Evolutionary conservation across 371 early-diverging fungal genomes (phyloP).

Genomic region (Mucor saturninus): DNA sequence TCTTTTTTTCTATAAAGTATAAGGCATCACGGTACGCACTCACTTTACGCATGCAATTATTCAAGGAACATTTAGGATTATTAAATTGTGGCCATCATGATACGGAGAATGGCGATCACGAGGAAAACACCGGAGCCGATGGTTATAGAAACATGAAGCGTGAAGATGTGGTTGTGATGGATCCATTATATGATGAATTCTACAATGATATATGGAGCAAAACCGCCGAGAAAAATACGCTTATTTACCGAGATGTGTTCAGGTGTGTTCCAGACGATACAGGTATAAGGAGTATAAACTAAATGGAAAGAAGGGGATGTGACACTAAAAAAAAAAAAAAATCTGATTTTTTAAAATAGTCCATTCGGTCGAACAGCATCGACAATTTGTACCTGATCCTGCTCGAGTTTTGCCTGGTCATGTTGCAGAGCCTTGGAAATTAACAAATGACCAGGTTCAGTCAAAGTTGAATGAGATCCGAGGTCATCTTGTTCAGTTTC

Average conservation of each 20-base stretch:
- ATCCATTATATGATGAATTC: constrained; percentile 74
- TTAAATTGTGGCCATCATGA: constrained; percentile 24
- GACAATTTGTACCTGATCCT: constrained; percentile 61
- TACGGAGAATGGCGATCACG: neutral
- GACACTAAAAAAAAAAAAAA: neutral
- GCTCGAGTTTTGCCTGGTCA: constrained; percentile 56
- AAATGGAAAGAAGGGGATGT: too few relatives aligned
- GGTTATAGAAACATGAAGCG: constrained; percentile 19
- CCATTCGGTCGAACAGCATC: constrained; percentile 57
- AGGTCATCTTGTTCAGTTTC: constrained; percentile 72
- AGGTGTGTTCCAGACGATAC: constrained; percentile 87
- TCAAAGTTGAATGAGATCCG: constrained; percentile 39
- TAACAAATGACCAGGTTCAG: constrained; percentile 41
- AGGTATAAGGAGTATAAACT: constrained; percentile 26
- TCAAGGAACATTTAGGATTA: constrained; percentile 86
- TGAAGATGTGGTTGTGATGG: constrained; percentile 59
- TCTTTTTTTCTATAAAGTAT: constrained; percentile 40
- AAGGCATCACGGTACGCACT: constrained; percentile 74
- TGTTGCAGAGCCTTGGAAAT: constrained; percentile 52
- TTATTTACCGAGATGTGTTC: constrained; percentile 77
- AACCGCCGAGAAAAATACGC: constrained; percentile 72
- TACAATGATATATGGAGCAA: constrained; percentile 65
- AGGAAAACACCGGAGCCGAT: constrained; percentile 1
- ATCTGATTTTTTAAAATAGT: constrained; percentile 27
- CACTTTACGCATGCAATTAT: constrained; percentile 72